Percentiles rank a stretch among this genome's conserved stretches.
phyloP scores from a whole-genome alignment of 805 yeast genomes.

The Yamadazyma olivae region DNA sequence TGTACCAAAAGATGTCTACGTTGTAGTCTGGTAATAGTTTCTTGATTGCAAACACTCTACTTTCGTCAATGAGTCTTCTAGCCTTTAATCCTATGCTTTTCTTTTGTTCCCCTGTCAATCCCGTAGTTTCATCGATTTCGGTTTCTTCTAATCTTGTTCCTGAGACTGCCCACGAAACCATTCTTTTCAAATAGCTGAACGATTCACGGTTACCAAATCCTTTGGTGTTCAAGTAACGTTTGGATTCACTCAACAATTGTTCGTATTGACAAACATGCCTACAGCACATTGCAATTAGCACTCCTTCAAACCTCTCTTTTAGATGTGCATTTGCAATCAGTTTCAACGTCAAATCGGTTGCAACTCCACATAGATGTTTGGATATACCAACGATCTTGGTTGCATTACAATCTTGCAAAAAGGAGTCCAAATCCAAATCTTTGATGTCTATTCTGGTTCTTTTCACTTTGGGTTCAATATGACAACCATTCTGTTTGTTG shows the following conservation, averaged over 20 bases:
- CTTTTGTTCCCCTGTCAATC: conserved; percentile 40
- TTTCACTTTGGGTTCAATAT: conserved; percentile 29
- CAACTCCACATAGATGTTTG: conserved; percentile 91
- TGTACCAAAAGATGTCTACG: conserved; percentile 58
- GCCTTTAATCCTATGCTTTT: conserved; percentile 63
- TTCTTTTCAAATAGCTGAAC: conserved; percentile 51
- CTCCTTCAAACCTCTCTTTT: conserved; percentile 41
- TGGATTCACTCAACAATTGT: conserved; percentile 50
- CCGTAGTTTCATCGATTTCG: conserved; percentile 4
- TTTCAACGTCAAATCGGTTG: conserved; percentile 80
- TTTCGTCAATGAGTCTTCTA: conserved; percentile 71
- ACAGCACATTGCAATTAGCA: conserved; percentile 90
- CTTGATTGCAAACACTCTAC: conserved; percentile 53
- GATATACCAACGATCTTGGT: conserved; percentile 59
- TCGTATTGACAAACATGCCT: conserved; percentile 74
- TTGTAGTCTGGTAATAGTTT: conserved; percentile 31
- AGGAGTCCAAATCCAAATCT: conserved; percentile 55
- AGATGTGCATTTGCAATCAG: conserved; percentile 44
- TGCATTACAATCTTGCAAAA: conserved; percentile 17
- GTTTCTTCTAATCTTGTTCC: conserved; percentile 34
- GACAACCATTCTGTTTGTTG: not conserved
- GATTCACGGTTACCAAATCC: conserved; percentile 34
- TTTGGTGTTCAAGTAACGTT: conserved; percentile 29
- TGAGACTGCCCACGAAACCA: conserved; percentile 88
- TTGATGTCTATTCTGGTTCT: conserved; percentile 77